Percentiles rank a stretch among this genome's conserved stretches.
Evolutionary conservation across 345 rosid species (phyloP).

Genomic region (Eucalyptus camaldulensis): DNA sequence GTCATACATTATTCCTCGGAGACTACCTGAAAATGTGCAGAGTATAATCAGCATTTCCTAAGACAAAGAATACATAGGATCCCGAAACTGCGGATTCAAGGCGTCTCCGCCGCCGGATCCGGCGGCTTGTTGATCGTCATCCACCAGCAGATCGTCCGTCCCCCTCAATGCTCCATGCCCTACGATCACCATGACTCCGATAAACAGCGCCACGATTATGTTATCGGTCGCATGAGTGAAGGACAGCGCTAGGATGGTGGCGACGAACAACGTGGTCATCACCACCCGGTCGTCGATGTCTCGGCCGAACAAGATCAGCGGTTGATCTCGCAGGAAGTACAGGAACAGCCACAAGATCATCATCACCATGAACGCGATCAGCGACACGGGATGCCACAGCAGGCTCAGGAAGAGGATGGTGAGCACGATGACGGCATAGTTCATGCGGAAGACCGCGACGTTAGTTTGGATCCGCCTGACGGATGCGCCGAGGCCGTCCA

Average conservation of each 20-base stretch:
- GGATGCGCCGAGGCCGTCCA: slow-evolving; percentile 7
- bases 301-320: slow-evolving; percentile 16
- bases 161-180: slow-evolving; percentile 33
- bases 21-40: not conserved
- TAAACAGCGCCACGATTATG: slow-evolving; percentile 19
- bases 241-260: slow-evolving; percentile 18
- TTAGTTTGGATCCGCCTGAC: slow-evolving; percentile 25
- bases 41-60: not conserved
- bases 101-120: not conserved
- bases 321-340: slow-evolving; percentile 33
- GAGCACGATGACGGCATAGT: slow-evolving; percentile 24
- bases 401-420: slow-evolving; percentile 29
- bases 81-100: not conserved
- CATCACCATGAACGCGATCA: slow-evolving; percentile 23
- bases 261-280: slow-evolving; percentile 12
- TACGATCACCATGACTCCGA: slow-evolving; percentile 23
- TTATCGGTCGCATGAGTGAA: slow-evolving; percentile 23
- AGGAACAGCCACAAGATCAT: slow-evolving; percentile 41
- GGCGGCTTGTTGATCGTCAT: slow-evolving; percentile 1
- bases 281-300: slow-evolving; percentile 25
- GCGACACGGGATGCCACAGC: slow-evolving; percentile 47
- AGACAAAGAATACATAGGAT: slow-evolving; percentile 4
- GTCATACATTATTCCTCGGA: not conserved
- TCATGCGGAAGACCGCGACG: slow-evolving; percentile 18
- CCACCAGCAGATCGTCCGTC: slow-evolving; percentile 13